Base-by-base conservation (phyloP, 495 filamentous ascomycete genomes). In the Penicillium psychrofluorescens region DNA sequence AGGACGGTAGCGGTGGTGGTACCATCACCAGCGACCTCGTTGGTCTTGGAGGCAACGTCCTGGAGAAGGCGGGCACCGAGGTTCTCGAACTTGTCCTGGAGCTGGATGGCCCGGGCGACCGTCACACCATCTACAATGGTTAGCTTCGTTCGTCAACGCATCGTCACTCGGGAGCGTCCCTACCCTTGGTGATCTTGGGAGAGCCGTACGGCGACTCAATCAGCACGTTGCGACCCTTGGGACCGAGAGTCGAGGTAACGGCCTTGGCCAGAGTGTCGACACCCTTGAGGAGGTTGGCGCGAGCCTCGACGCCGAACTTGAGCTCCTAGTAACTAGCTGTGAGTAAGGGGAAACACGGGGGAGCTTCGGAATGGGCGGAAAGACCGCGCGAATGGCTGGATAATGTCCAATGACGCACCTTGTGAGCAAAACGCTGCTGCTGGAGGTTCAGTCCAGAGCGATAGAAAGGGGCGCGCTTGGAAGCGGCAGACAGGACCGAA, bases 1-100 rank as follows among this genome's bases (percentile, higher is more conserved):
- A 98, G 86, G 57, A 95, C 90, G 44, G 92, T 98, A 49, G 92
- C 92, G 43, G 89, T 95, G 47, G 92, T 98, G 50, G 92, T 98
- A 68, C 92, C 92, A 63, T 98, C 92, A 84, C 92, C 92, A 47
- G 92, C 92, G 56, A 89, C 80, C 72, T 98, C 92, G 76, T 98
- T 98, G 51, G 92, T 98, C 82, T 98, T 98, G 58, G 87, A 94
- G 55, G 92, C 94, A 46, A 98, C 92, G 66, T 97, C 92, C 75
- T 96, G 90, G 53, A 98, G 79, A 45, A 98, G 80, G 58, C 86
- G 85, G 52, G 94, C 94, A 68, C 92, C 92, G 54, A 98, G 86
- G 76, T 98, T 97, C 75, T 98, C 94, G 70, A 95, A 98, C 70
- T 98, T 98, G 76, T 98, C 92, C 78, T 98, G 82, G 38, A 98